Base-by-base conservation (phyloP, 169 alveolate genomes). In the Perkinsus olseni region DNA sequence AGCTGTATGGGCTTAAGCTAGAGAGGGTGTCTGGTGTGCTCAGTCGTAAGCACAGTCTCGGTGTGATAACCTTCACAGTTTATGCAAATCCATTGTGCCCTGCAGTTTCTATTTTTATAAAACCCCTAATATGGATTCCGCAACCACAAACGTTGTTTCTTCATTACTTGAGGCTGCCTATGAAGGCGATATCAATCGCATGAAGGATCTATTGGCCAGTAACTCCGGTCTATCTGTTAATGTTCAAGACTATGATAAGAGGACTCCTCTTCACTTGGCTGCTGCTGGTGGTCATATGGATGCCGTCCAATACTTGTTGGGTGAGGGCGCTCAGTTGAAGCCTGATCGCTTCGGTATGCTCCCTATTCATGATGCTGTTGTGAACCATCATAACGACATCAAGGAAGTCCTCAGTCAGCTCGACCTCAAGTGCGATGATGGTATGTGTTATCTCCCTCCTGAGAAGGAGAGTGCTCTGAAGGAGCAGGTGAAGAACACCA, bases 291-390 rank as follows among this genome's bases (percentile, higher is more conserved):
- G 92, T 28, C 92, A 91, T 48, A 13, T 91, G 74, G 20, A 17
- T 24, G 92, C 39, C 31, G 51, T 91, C 31, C 34, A 11, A n/a
- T 91, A 13, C 74, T 21, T 91, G 92, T 48, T 91, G 34, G 92
- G 50, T 40, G 50, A 39, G 13, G 92, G 92, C 10, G 92, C 92
- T 24, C 24, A 39, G 31, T 8, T 28, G 74, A 38, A 91, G 92
- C 74, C 74, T 28, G 92, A 91, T 74, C 92, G 92, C 39, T 91
- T 91, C 50, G 92, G 92, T 13, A 38, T 91, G 92, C 92, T 91
- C 39, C 92, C 92, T 21, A 91, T 91, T 74, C 92, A 91, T 74
- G 92, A 91, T 17, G 92, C 92, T 10, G 92, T 28, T 0, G 38
- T 11, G 51, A n/a, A 91, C 62, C 37, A n/a, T 38, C 39, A 74